Base-by-base conservation (phyloP, 2,329 filamentous ascomycete species). In the Cordyceps farinosa region DNA sequence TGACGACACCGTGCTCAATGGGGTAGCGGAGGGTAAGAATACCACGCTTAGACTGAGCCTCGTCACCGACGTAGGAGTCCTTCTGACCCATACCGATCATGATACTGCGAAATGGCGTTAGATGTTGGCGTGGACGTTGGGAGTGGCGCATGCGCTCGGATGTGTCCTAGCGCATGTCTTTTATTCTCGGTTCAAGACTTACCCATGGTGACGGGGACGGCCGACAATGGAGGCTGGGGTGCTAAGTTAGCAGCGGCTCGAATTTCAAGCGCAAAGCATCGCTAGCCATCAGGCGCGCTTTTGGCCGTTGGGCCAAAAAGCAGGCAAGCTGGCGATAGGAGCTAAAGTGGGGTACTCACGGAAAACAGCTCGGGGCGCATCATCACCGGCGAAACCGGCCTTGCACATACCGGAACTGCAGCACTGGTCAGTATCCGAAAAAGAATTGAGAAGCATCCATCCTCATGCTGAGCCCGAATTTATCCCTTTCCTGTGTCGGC, bases 1-100 rank as follows among this genome's bases (percentile, higher is more conserved):
- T 99, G 79, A 99, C 95, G 76, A 99, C 95, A 95, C 95, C 95
- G 89, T 99, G 95, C 88, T 99, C 95, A 80, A 99, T 99, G 79
- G 95, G 95, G 85, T 99, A 99, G 86, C 95, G 90, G 79, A 99
- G 88, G 69, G 94, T 98, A 75, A 99, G 89, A 84, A 99, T 98
- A 97, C 95, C 95, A 95, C 95, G 94, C 93, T 99, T 99, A 80
- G 95, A 99, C 87, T 99, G 95, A 84, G 95, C 95, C 87, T 99
- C 95, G 84, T 99, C 95, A 87, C 95, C 95, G 75, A 99, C 95
- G 79, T 99, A 99, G 69, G 95, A 98, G 88, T 99, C 95, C 87
- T 99, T 99, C 85, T 98, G 95, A 76, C 95, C 95, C 95, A 99
- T 99, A 88, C 95, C 95, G 81, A 99, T 98, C 95, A 99, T 99